Evolutionary conservation across 768 basidiomycete species (phyloP), one percentile per base, ranked within the genome.

Genomic region (Strobilomyces dryophilus): DNA sequence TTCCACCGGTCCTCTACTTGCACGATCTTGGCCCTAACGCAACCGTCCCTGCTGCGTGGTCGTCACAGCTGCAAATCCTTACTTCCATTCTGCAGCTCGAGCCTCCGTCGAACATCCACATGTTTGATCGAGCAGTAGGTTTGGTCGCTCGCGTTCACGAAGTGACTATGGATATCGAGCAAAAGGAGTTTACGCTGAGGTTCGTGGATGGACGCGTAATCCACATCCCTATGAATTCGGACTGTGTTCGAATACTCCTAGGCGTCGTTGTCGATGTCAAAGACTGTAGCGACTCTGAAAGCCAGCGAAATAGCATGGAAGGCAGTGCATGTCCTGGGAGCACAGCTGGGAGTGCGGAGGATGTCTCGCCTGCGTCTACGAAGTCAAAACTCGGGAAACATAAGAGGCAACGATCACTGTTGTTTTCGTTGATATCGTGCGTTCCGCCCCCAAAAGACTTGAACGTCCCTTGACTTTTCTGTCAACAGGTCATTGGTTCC

Each of bases 351-450:
- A 61, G 66, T 31, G 29, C 56, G 29, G 69, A 66, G 24, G 55
- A 61, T 35, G 17, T 49, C 7, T 57, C 57, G 1, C 45, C 55
- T 24, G 44, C 20, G 47, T 40, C 56, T 31, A 60, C 67, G 9
- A 59, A 63, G 47, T 61, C 61, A 40, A 79, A 74, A 60, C 59
- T 59, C 4, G 61, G 71, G 39, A 79, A 78, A 56, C 84, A 88
- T 58, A 87, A 84, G 71, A 86, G 82, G 59, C 82, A 85, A 59
- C 76, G 82, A 41, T 89, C 88, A 15, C 64, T 89, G 54, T 73
- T 88, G 45, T 85, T 84, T 78, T 79, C 84, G 8, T 71, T 90
- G 37, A 80, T 89, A 53, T 78, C 82, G 77, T 85, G 71, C 54
- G 57, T 60, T 12, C 9, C 35, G 2, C 26, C 51, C 49, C 52